A percentile compares a stretch with the other conserved stretches of the same genome.
These are phyloP conservation scores for Lolium perenne DNA, from an alignment of 176 grass and related monocot species.

Conservation along the genomic window DNA sequence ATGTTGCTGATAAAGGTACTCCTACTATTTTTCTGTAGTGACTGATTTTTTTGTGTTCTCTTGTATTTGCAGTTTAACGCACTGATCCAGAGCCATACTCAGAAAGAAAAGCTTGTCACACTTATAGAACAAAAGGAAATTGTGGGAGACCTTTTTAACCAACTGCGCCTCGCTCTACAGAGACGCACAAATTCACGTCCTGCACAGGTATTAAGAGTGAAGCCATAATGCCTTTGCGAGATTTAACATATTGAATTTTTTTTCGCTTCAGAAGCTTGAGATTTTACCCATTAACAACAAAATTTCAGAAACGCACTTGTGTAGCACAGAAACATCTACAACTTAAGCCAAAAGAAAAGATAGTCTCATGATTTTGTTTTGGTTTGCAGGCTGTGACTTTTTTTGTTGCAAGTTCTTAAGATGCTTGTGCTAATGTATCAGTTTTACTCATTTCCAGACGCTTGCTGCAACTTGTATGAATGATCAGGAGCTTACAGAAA, in stretches of 20 bases:
- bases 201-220: conserved; percentile 72
- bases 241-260: conserved; percentile 17
- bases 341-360: conserved; percentile 30
- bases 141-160: conserved; percentile 95
- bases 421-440: conserved; percentile 15
- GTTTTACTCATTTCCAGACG: conserved; percentile 58
- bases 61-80: conserved; percentile 78
- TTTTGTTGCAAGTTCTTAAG: conserved; percentile 24
- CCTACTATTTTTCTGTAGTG: background rate
- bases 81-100: conserved; percentile 63
- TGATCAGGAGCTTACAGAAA: conserved; percentile 83
- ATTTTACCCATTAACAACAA: background rate
- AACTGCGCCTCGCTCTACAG: conserved; percentile 82
- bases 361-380: conserved; percentile 33
- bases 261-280: conserved; percentile 3
- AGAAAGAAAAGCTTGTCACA: conserved; percentile 73
- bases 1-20: conserved; percentile 4
- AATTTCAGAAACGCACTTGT: conserved; percentile 16
- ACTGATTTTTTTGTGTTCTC: background rate
- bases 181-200: conserved; percentile 79
- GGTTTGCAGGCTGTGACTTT: background rate
- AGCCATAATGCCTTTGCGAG: conserved; percentile 14
- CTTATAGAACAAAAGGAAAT: conserved; percentile 96
- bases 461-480: conserved; percentile 89
- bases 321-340: conserved; percentile 13